Base-by-base conservation (phyloP, 768 basidiomycete species). In the Suillus decipiens region DNA sequence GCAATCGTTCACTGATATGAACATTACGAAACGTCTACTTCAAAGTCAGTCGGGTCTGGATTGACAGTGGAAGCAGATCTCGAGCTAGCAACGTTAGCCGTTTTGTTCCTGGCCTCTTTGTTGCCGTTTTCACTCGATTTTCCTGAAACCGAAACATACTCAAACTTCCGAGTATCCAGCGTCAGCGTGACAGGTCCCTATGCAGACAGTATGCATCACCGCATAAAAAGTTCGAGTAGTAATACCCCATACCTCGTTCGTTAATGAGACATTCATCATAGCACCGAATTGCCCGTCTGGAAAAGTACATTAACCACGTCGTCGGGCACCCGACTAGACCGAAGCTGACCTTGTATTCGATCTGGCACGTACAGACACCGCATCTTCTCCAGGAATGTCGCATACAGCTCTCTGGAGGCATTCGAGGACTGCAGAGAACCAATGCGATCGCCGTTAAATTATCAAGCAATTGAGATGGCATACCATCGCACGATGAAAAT, bases 401-500 rank as follows among this genome's bases (percentile, higher is more conserved):
- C 76, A 71, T 98, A 98, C 73, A 92, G 73, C 42, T 81, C 76
- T 67, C 84, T 83, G 15, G 93, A 92, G 22, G 84, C 73, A 61
- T 88, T 87, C 41, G 89, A 76, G 0, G 87, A 75, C 95, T 95
- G 70, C 22, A 15, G 34, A 56, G 36, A 51, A 41, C 14, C 15
- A 55, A 33, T 17, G 17, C 24, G 8, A 28, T 47, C 11, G 37
- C 24, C 37, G 41, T 41, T 54, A 17, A 55, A 11, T 15, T n/a
- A 41, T 43, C 3, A 43, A 39, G 28, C 37, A 64, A 14, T 17
- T 9, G 63, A 57, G 5, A 24, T 22, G 56, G 70, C 84, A 22
- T 61, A 94, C 95, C 95, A 97, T 97, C 7, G 95, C 92, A 22
- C 84, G 84, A 76, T 96, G 95, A 69, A 98, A 98, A 75, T 97